Base-by-base conservation (phyloP, 1,139 yeast genomes). In the Blastobotrys aristatus region DNA sequence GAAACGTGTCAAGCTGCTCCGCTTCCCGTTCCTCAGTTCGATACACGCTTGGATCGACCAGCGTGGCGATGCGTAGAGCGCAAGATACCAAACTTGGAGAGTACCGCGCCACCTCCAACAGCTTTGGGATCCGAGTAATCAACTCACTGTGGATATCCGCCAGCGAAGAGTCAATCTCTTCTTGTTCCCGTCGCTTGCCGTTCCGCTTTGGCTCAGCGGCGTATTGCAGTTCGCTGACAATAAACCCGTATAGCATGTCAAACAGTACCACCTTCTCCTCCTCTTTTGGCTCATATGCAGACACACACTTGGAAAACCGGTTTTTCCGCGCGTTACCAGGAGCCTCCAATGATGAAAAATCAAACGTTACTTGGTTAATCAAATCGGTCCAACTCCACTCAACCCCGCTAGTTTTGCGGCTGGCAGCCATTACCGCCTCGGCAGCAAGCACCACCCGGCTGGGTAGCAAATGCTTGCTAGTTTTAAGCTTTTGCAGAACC, bases 181-280 rank as follows among this genome's bases (percentile, higher is more conserved):
- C 49, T 10, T 53, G 58, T 10, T 50, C 53, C 24, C 53, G 46
- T 7, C 43, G 48, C 40, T 46, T 34, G 10, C 43, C 29, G 40
- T 46, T 45, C 34, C 45, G 43, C 29, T 32, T 44, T 4, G 34
- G 32, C 33, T 51, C 39, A 22, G 26, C 49, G n/a, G 52, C 48
- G 18, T 45, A 48, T 10, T 45, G 48, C 10, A 53, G 40, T 2
- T 55, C 50, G 10, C 61, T 56, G 22, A 49, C 47, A 11, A 62
- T 50, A 29, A 60, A 57, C 1, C 68, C 69, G 31, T 54, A 53
- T 14, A 63, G 50, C 29, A 63, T 50, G 32, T 65, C 68, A 17
- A 64, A 50, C 21, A 66, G 49, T 13, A 57, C 50, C 7, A 46
- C 46, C 36, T 57, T 61, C 29, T 63, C 59, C 8, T 55, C 50